Conservation (phyloP, 768 basidiomycete genomes). For the Boletus reticulatus region DNA sequence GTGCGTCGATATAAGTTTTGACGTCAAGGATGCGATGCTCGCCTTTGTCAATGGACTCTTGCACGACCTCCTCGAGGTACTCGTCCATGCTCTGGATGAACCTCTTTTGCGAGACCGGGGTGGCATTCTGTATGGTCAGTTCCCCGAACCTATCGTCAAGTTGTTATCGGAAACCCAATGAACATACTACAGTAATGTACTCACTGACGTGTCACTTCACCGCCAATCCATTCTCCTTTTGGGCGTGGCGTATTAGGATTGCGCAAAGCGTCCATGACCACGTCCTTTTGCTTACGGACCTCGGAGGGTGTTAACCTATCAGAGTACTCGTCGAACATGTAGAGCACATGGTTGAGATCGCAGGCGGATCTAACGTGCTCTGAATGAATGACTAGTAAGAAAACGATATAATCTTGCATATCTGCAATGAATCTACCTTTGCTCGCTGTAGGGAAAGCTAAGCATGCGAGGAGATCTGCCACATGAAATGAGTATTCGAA, state of each 20-base stretch:
- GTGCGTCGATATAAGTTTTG: slow-evolving; percentile 38
- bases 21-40: slow-evolving; percentile 34
- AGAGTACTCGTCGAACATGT: slow-evolving; percentile 49
- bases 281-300: slow-evolving; percentile 26
- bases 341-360: slow-evolving; percentile 52
- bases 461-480: slow-evolving; percentile 10
- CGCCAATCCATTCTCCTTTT: slow-evolving; percentile 16
- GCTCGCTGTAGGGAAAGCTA: slow-evolving; percentile 5
- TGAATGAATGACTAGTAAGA: background rate
- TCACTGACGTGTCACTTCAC: slow-evolving; percentile 17
- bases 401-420: background rate
- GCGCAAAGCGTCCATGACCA: slow-evolving; percentile 20
- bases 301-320: slow-evolving; percentile 36
- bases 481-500: background rate
- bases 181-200: background rate
- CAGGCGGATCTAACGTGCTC: slow-evolving; percentile 35
- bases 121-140: slow-evolving; percentile 3
- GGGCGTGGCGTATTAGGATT: slow-evolving; percentile 12
- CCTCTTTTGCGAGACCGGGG: slow-evolving; percentile 17
- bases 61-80: slow-evolving; percentile 38
- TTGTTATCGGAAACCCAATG: background rate
- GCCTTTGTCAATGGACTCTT: slow-evolving; percentile 41
- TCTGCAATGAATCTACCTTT: slow-evolving; percentile 2
- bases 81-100: slow-evolving; percentile 38
- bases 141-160: slow-evolving; percentile 15